phyloP scores from a whole-genome alignment of 2,329 filamentous ascomycete genomes.

The Trichophaea hybrida region DNA sequence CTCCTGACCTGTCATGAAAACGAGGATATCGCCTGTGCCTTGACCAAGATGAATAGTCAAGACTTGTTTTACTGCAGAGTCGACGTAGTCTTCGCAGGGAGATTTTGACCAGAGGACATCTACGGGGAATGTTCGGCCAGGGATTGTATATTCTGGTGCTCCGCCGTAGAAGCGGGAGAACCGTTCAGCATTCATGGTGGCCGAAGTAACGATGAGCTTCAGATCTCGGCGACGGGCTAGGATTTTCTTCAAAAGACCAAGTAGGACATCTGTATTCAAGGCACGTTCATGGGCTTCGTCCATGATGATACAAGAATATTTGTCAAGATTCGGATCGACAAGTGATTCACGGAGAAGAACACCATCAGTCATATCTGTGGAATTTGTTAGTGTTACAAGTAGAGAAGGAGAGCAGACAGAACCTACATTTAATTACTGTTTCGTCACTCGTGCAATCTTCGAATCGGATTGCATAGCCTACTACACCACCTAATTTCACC shows the following conservation, averaged over 20 bases:
- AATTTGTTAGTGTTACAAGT: slow-evolving; percentile 16
- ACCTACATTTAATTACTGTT: slow-evolving; percentile 72
- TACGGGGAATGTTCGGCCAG: slow-evolving; percentile 89
- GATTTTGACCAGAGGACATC: slow-evolving; percentile 92
- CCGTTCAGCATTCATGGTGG: slow-evolving; percentile 93
- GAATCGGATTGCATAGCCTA: slow-evolving; percentile 95
- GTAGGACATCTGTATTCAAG: slow-evolving; percentile 89
- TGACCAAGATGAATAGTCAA: slow-evolving; percentile 93
- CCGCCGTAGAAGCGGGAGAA: slow-evolving; percentile 95
- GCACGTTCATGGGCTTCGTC: slow-evolving; percentile 96
- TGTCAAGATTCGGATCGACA: slow-evolving; percentile 81
- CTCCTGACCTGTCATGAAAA: slow-evolving; percentile 99
- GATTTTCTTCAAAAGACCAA: slow-evolving; percentile 97
- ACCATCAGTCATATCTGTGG: slow-evolving; percentile 84
- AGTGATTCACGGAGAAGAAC: slow-evolving; percentile 85
- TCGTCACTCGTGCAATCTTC: slow-evolving; percentile 96
- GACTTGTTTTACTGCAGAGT: slow-evolving; percentile 90
- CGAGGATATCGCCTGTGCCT: slow-evolving; percentile 79
- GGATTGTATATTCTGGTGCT: slow-evolving; percentile 91
- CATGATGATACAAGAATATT: slow-evolving; percentile 98
- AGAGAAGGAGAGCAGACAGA: background rate
- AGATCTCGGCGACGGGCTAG: slow-evolving; percentile 75
- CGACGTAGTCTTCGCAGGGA: slow-evolving; percentile 94
- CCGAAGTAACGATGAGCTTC: slow-evolving; percentile 93
- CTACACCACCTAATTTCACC: slow-evolving; percentile 68